Base-by-base conservation (phyloP, 495 filamentous ascomycete genomes). In the Xylaria venustula region DNA sequence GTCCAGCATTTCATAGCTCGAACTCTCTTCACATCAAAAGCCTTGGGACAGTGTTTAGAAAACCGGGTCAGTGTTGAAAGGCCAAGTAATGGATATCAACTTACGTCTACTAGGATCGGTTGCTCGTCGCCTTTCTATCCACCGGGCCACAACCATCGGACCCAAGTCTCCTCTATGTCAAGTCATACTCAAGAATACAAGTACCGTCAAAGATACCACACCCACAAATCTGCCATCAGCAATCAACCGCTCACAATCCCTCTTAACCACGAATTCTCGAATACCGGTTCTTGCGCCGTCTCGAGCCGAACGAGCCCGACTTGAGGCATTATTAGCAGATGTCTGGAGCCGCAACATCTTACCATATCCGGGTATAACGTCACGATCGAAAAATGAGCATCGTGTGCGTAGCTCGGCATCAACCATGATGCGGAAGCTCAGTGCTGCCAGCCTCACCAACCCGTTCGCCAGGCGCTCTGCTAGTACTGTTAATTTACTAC, bases 171-270 rank as follows among this genome's bases (percentile, higher is more conserved):
- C 82, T 55, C 77, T 81, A 46, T 85, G 72, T 74, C 88, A 93
- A 64, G 87, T 97, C 41, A 89, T 96, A 37, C 92, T 98, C 68
- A 92, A 90, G 67, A 96, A 95, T 65, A 97, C 94, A 1, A 86
- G 88, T 68, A 85, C 83, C 19, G 80, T 85, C 23, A 87, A 88
- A 60, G 84, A 86, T 49, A 72, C 71, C 25, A 53, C 69, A 44
- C 58, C 72, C 9, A 60, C 66, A 45, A 60, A 73, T 50, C 34
- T 76, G 26, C 66, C 73, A 12, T 68, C 83, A 9, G 73, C 76
- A 50, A 83, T 92, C 54, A 86, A 83, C 60, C 79, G 90, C 42
- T 92, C 90, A 9, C 85, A 88, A 52, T 92, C 90, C 4, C 78
- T 91, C 45, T 73, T 89, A 17, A 85, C 83, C 22, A 83, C 87